Percentiles rank a stretch among this genome's conserved stretches.
phyloP scores from a whole-genome alignment of 163 green algal genomes.

The Chlamydomonas reinhardtii region DNA sequence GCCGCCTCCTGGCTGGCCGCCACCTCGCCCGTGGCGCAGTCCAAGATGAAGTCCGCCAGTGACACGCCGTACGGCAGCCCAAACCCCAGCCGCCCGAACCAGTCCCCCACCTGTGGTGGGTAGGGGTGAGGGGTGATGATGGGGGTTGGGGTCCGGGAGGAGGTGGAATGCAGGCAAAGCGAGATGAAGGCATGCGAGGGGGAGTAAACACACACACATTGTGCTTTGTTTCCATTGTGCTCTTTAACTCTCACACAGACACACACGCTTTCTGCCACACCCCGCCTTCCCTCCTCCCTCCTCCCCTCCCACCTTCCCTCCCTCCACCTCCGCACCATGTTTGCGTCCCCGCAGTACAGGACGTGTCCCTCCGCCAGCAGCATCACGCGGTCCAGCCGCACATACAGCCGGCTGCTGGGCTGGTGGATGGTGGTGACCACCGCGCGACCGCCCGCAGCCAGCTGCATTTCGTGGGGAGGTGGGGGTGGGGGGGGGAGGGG shows the following conservation, averaged over 20 bases:
- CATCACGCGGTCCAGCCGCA: slow-evolving; percentile 88
- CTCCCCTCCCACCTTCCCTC: neutral
- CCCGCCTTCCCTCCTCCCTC: neutral
- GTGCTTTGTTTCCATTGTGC: too few species aligned
- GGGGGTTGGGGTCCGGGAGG: neutral
- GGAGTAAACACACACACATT: too few species aligned
- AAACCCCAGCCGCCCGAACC: slow-evolving; percentile 82
- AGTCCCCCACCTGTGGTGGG: slow-evolving; percentile 53
- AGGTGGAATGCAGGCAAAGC: neutral
- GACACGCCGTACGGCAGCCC: slow-evolving; percentile 84
- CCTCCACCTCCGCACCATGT: slow-evolving; percentile 10
- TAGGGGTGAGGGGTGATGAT: neutral
- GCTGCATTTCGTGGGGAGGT: neutral
- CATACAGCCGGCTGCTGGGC: slow-evolving; percentile 85
- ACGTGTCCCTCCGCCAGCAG: slow-evolving; percentile 87
- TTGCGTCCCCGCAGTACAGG: slow-evolving; percentile 82
- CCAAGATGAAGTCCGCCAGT: slow-evolving; percentile 88
- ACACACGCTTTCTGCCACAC: too few species aligned
- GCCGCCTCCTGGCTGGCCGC: slow-evolving; percentile 23
- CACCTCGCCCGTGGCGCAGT: slow-evolving; percentile 86
- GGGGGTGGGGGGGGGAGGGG: neutral
- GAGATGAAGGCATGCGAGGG: too few species aligned
- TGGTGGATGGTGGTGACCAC: slow-evolving; percentile 89
- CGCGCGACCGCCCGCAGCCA: slow-evolving; percentile 79
- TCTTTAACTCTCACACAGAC: too few species aligned